phyloP scores from a whole-genome alignment of 2,329 filamentous ascomycete species.

The Colletotrichum sansevieriae region DNA sequence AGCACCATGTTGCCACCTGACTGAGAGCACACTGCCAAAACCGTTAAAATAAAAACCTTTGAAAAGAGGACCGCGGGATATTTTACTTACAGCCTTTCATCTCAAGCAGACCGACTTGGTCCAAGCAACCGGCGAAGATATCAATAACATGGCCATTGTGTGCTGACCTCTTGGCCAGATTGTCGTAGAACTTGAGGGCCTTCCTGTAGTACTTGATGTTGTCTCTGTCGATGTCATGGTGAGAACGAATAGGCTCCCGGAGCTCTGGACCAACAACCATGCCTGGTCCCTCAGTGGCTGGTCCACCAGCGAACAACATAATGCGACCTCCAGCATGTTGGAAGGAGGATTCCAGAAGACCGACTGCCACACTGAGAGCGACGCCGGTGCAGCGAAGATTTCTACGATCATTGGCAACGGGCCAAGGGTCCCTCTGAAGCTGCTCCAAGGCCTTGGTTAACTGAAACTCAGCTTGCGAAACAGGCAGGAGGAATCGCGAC shows the following conservation, averaged over 20 bases:
- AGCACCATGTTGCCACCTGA: slow-evolving; percentile 98
- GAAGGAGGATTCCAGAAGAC: slow-evolving; percentile 93
- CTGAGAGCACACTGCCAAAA: slow-evolving; percentile 77
- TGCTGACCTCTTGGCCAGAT: slow-evolving; percentile 90
- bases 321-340: slow-evolving; percentile 95
- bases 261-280: slow-evolving; percentile 97
- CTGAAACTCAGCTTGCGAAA: slow-evolving; percentile 96
- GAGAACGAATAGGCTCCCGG: slow-evolving; percentile 95
- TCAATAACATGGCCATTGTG: slow-evolving; percentile 98
- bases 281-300: slow-evolving; percentile 94
- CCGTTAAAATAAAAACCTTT: background rate
- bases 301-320: slow-evolving; percentile 96
- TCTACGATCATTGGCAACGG: slow-evolving; percentile 92
- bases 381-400: slow-evolving; percentile 94
- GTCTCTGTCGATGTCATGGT: slow-evolving; percentile 98
- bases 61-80: background rate
- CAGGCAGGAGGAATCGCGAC: slow-evolving; percentile 90
- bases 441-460: slow-evolving; percentile 96
- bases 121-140: slow-evolving; percentile 96
- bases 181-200: slow-evolving; percentile 94
- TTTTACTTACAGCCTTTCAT: slow-evolving; percentile 81
- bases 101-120: slow-evolving; percentile 95
- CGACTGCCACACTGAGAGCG: slow-evolving; percentile 94
- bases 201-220: slow-evolving; percentile 99
- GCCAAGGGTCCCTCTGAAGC: slow-evolving; percentile 97